Percentiles rank a stretch among this genome's conserved stretches.
Evolutionary conservation across 305 asterid species (phyloP).

Genomic region (Fraxinus velutina): DNA sequence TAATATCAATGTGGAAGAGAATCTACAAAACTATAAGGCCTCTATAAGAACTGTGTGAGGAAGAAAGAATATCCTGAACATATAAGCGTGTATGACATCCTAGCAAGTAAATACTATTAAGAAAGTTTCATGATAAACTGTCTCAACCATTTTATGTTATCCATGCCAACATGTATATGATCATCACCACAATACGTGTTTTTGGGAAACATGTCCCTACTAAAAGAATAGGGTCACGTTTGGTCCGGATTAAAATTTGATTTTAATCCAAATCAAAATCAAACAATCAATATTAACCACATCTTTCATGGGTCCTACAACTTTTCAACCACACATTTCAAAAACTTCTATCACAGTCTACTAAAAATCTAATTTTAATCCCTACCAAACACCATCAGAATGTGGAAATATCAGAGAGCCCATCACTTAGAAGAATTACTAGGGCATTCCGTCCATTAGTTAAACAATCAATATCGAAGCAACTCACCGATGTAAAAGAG

Average conservation of each 20-base stretch:
- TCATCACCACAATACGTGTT: not conserved
- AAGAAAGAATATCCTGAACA: not conserved
- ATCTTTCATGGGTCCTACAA: no score
- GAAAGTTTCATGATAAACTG: not conserved
- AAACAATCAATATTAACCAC: no score
- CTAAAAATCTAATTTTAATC: no score
- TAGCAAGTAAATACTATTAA: not conserved
- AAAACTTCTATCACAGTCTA: no score
- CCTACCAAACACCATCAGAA: not conserved
- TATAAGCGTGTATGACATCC: not conserved
- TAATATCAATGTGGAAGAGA: not conserved
- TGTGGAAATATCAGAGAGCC: not conserved
- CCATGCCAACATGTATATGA: not conserved
- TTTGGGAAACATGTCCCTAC: not conserved
- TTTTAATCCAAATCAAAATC: no score
- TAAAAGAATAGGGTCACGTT: not conserved
- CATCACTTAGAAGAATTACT: not conserved
- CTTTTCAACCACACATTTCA: no score
- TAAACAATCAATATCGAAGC: not conserved
- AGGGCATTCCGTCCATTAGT: not conserved
- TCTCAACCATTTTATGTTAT: not conserved
- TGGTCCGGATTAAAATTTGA: no score
- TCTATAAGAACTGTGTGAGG: not conserved
- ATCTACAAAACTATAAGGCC: not conserved
- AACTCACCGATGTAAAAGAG: constrained; percentile 63